Base-by-base conservation (phyloP, 1,284 basidiomycete species). In the Takashimella koratensis region DNA sequence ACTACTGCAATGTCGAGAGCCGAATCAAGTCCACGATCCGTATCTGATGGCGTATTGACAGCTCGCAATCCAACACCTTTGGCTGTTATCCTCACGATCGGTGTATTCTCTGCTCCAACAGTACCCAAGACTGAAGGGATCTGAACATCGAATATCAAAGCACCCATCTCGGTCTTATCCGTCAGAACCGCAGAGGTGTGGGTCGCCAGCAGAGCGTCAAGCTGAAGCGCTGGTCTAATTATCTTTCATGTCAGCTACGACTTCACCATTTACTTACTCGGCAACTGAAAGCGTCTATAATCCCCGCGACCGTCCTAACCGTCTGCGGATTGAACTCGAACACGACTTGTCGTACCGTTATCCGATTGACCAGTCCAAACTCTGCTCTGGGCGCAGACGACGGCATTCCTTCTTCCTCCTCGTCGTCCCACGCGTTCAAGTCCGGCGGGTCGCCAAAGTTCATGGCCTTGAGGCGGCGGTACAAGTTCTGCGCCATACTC, bases 291-390 rank as follows among this genome's bases (percentile, higher is more conserved):
- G 22, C 41, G 1, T 25, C 49, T 3, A 41, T 36, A 16, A 61
- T 44, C 4, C 44, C 19, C 3, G 43, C 47, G 1, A 48, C 57
- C 1, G 53, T 39, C 3, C 19, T 24, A 6, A 58, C 23, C 0
- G 57, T 58, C 13, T 44, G 41, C 0, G 57, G 54, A 27, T 52
- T 58, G 30, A 58, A 26, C 36, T 61, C 59, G 3, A 57, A 27
- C 4, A 36, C 16, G 30, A 36, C 16, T 16, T 36, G 30, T 16
- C 30, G 8, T 16, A 36, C 30, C 30, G 30, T 36, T 8, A 36
- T 36, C 30, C 30, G 8, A 36, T 36, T 36, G 16, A 36, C 16
- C 30, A 36, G 8, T 16, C 30, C 30, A 36, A 36, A 36, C 30
- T 36, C 30, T 8, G 30, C 30, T 16, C 30, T 36, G 30, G 30